Conservation (phyloP, 345 rosid species). For the Rhodamnia rubescens region DNA sequence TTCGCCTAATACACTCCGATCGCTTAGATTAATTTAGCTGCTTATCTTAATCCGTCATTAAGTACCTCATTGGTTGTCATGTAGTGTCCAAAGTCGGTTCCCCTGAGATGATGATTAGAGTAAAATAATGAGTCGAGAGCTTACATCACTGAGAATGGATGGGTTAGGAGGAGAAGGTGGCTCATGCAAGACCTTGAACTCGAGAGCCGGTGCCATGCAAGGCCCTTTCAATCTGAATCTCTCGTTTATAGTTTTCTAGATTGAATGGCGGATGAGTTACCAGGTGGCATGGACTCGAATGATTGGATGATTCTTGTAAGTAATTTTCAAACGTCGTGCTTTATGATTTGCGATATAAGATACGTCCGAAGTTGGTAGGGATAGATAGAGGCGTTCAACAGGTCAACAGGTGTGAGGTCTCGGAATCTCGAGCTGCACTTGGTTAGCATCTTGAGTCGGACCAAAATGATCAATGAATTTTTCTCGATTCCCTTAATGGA, state of each 20-base stretch:
- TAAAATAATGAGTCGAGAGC: not conserved
- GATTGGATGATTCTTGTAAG: not conserved
- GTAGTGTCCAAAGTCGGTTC: not conserved
- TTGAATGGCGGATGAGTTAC: not conserved
- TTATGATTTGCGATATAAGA: not conserved
- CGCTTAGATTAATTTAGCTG: not conserved
- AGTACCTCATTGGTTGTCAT: not conserved
- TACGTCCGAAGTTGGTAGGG: not conserved
- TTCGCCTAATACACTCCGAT: not conserved
- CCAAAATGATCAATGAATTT: not conserved
- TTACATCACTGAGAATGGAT: not conserved
- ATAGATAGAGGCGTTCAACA: not conserved
- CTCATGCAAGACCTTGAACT: not conserved
- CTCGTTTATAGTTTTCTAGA: not conserved
- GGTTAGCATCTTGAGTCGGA: not conserved
- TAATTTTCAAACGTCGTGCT: not conserved
- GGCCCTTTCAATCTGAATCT: not conserved
- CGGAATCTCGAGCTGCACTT: not conserved
- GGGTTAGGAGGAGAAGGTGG: not conserved
- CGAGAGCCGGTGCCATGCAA: not conserved
- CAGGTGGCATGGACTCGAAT: not conserved
- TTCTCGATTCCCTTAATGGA: not conserved
- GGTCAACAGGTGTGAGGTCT: not conserved
- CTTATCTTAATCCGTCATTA: not conserved
- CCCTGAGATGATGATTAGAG: not conserved